Conservation (phyloP, 2,329 filamentous ascomycete genomes). For the Penicillium janthinellum region DNA sequence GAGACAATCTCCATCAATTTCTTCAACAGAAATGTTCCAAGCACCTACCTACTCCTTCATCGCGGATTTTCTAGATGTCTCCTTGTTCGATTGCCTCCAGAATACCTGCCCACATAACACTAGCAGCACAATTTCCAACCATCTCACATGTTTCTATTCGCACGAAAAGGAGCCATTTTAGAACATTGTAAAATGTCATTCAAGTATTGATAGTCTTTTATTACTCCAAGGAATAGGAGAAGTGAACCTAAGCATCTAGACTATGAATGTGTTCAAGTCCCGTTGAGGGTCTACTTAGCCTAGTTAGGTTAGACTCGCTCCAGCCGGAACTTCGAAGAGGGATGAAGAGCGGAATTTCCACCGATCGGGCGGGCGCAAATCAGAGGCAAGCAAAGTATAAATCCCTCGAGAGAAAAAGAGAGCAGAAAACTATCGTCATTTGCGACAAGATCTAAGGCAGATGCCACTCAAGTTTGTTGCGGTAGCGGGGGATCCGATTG, state of each 20-base stretch:
- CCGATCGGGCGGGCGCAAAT: neutral
- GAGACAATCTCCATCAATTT: too few relatives aligned
- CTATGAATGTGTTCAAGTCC: neutral
- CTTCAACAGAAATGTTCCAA: too few relatives aligned
- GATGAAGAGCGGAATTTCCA: neutral
- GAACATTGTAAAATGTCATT: too few relatives aligned
- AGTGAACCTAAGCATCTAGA: neutral
- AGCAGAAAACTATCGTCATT: neutral
- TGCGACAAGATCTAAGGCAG: neutral
- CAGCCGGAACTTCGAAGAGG: neutral
- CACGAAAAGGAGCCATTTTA: too few relatives aligned
- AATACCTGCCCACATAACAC: too few relatives aligned
- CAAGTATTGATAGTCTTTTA: too few relatives aligned
- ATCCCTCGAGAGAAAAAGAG: neutral
- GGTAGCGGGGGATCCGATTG: slow-evolving; percentile 35
- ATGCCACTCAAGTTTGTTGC: neutral
- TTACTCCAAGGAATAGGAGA: neutral
- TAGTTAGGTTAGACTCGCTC: neutral
- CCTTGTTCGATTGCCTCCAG: too few relatives aligned
- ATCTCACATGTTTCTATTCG: too few relatives aligned
- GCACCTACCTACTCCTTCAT: too few relatives aligned
- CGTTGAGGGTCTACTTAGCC: neutral
- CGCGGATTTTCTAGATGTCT: too few relatives aligned
- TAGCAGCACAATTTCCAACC: too few relatives aligned
- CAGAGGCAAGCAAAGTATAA: neutral